Conservation (phyloP, 2,329 filamentous ascomycete genomes). For the Celoporthe dispersa region DNA sequence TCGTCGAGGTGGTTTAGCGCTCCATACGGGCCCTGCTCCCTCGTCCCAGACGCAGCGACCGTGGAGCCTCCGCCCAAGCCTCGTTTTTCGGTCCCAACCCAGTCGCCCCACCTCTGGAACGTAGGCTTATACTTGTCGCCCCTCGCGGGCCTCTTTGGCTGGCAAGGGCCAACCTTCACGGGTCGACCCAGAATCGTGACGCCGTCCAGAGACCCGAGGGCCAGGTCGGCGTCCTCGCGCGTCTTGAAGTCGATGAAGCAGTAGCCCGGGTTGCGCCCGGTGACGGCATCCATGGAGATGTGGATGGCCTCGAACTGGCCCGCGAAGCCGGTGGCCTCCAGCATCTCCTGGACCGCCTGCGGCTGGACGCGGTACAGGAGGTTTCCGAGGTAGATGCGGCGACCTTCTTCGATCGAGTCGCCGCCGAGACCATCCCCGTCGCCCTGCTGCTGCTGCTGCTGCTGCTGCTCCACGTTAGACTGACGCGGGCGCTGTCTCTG, state of each 20-base stretch:
- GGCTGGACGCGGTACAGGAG: constrained; percentile 60
- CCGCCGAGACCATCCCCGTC: not conserved
- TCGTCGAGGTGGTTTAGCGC: constrained; percentile 41
- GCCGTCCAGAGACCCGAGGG: constrained; percentile 61
- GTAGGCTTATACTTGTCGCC: constrained; percentile 32
- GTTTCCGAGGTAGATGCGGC: constrained; percentile 65
- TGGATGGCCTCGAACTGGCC: constrained; percentile 59
- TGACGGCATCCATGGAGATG: constrained; percentile 71
- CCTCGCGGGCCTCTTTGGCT: constrained; percentile 50
- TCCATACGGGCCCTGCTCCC: constrained; percentile 36
- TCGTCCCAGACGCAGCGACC: constrained; percentile 16
- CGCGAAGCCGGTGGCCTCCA: constrained; percentile 40
- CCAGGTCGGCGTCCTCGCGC: constrained; percentile 59
- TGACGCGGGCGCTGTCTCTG: not conserved
- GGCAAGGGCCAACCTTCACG: constrained; percentile 67
- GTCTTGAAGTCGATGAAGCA: constrained; percentile 52
- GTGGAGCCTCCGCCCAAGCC: not conserved
- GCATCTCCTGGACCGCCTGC: constrained; percentile 41
- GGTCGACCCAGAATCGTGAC: constrained; percentile 59
- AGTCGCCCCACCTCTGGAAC: constrained; percentile 51
- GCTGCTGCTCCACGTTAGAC: not conserved
- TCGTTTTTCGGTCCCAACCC: constrained; percentile 35
- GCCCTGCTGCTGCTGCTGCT: not conserved
- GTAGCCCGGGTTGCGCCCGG: constrained; percentile 71
- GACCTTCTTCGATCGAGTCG: constrained; percentile 37